Evolutionary conservation across 768 basidiomycete genomes (phyloP).

Genomic region (Naematelia aurantialba): DNA sequence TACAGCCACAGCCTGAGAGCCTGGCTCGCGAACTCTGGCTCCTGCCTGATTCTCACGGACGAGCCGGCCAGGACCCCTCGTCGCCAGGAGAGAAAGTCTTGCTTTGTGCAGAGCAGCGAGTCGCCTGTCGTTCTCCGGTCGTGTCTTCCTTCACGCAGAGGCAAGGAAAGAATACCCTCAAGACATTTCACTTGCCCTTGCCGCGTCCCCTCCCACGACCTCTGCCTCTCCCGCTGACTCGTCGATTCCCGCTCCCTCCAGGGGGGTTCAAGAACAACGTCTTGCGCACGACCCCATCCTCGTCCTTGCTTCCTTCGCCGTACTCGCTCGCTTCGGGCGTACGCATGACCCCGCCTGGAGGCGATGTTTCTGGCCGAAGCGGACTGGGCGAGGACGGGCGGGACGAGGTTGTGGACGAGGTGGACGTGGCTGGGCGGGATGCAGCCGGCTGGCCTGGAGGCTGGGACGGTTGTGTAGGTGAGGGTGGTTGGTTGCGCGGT

Average conservation of each 20-base stretch:
- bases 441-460: not conserved
- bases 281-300: constrained; percentile 11
- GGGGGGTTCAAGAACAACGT: constrained; percentile 6
- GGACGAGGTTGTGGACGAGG: constrained; percentile 8
- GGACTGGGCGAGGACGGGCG: constrained; percentile 11
- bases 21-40: too few species aligned
- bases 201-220: constrained; percentile 13
- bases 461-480: constrained; percentile 2
- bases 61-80: too few species aligned
- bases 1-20: too few species aligned
- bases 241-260: not conserved
- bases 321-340: constrained; percentile 1
- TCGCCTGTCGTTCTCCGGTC: too few species aligned
- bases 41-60: too few species aligned
- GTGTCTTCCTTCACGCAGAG: too few species aligned
- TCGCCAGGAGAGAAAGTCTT: too few species aligned
- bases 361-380: constrained; percentile 11
- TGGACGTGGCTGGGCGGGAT: not conserved
- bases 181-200: constrained; percentile 4
- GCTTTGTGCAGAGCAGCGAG: too few species aligned
- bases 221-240: not conserved
- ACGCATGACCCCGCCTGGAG: constrained; percentile 10
- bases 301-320: not conserved
- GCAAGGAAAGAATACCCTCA: too few species aligned
- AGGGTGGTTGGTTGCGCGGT: not conserved